phyloP scores from a whole-genome alignment of 2,329 filamentous ascomycete species.

The Remersonia thermophila region DNA sequence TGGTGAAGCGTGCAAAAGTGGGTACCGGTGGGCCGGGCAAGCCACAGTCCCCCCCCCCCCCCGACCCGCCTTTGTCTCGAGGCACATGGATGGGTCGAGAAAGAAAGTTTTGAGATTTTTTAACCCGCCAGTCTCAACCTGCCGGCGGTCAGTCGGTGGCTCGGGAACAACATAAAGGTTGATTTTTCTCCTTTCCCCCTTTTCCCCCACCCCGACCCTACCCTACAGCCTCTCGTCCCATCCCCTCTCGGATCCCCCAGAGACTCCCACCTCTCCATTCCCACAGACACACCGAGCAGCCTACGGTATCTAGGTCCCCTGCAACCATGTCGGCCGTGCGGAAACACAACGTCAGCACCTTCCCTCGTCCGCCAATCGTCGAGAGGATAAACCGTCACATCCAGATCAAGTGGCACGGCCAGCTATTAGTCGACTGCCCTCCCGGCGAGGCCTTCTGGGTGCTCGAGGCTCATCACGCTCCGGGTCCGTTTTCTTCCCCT shows the following conservation, averaged over 20 bases:
- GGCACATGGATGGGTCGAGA: slow-evolving; percentile 12
- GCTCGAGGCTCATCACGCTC: slow-evolving; percentile 49
- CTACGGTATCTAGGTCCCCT: too few species aligned
- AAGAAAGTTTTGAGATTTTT: too few species aligned
- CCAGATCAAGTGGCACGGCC: slow-evolving; percentile 41
- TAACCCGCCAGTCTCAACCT: too few species aligned
- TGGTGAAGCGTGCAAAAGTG: slow-evolving; percentile 1
- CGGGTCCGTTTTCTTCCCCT: slow-evolving; percentile 30
- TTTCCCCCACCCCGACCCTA: slow-evolving; percentile 1
- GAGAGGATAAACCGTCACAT: slow-evolving; percentile 42
- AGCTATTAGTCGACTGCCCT: slow-evolving; percentile 40
- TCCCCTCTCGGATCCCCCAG: not conserved
- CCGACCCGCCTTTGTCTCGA: slow-evolving; percentile 6
- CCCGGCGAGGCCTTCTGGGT: slow-evolving; percentile 47
- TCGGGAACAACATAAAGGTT: slow-evolving; percentile 9
- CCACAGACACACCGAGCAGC: too few species aligned
- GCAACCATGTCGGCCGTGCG: slow-evolving; percentile 25
- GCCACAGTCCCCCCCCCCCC: too few species aligned
- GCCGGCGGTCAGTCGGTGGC: not conserved
- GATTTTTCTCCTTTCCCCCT: slow-evolving; percentile 8
- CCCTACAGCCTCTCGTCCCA: too few species aligned
- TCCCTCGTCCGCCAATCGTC: slow-evolving; percentile 46
- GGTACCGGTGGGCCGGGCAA: slow-evolving; percentile 8
- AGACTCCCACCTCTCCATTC: slow-evolving; percentile 10
- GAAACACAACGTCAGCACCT: slow-evolving; percentile 42